Evolutionary conservation across 2,329 filamentous ascomycete genomes (phyloP), one percentile per base, ranked within the genome.

Genomic region (Zasmidium angulare): DNA sequence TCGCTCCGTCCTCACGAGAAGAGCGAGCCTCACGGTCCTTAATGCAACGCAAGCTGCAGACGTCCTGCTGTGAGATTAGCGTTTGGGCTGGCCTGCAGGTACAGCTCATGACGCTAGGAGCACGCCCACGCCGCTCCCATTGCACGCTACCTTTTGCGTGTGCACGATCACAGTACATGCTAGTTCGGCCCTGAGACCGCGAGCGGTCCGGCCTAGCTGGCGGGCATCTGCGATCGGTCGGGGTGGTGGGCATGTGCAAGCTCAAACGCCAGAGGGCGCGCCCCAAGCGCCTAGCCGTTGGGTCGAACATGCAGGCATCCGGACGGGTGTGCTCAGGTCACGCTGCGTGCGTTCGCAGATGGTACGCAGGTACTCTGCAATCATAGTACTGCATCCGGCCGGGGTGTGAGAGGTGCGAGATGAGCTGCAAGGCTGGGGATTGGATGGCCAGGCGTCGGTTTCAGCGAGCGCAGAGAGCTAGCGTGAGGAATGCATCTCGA

Each of bases 301-400:
- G 65, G 61, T 67, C 64, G 60, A 66, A 63, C 56, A 68, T 68
- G 70, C 70, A 70, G 65, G 58, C 62, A 64, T 57, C 68, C 70
- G 70, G 56, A 65, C 65, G 65, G 61, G 66, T 60, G 55, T 52
- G 59, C 56, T 48, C 53, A 60, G 61, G 63, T 71, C 69, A 71
- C 68, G 69, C 68, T 65, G 63, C 69, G 68, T 71, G 63, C 69
- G 68, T 71, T 71, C 68, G 68, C 69, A 70, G 65, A 68, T 64
- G 63, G 61, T 65, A 61, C 61, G 68, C 68, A 71, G 68, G 68
- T 70, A 66, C 68, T 29, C 53, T 61, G 58, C 64, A 57, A 58
- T 57, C 61, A 59, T 58, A 53, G 55, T 43, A 24, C 60, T 59
- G 63, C 58, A 62, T 67, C 49, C 57, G 61, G 60, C 50, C 6